Evolutionary conservation across 2,329 filamentous ascomycete genomes (phyloP).

Genomic region (Penicillium olsonii): DNA sequence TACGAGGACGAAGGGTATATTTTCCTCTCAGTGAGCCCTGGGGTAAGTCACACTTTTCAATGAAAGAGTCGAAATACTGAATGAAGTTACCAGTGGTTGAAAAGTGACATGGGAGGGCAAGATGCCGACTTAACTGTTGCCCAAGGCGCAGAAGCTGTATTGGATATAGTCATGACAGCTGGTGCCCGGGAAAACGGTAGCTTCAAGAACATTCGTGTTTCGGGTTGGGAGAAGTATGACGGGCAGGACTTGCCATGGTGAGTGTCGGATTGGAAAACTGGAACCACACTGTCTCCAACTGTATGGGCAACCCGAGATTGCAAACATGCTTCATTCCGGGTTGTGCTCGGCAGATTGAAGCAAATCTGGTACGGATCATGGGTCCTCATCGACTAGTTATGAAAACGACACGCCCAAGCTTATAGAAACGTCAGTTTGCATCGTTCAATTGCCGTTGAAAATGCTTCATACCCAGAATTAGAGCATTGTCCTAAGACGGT

Average conservation of each 20-base stretch:
- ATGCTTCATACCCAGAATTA: no score
- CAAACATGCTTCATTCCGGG: no score
- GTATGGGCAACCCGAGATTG: no score
- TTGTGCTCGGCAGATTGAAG: no score
- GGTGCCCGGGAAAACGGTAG: conserved; percentile 46
- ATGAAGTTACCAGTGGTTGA: conserved; percentile 39
- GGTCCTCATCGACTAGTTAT: no score
- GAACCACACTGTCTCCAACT: no score
- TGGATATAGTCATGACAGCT: conserved; percentile 48
- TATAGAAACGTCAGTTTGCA: no score
- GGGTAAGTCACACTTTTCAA: conserved; percentile 40
- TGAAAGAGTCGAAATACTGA: not conserved
- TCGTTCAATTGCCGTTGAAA: no score
- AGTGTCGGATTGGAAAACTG: no score
- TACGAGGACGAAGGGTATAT: conserved; percentile 45
- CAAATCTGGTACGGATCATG: no score
- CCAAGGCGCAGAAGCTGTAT: conserved; percentile 34
- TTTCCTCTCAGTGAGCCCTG: conserved; percentile 46
- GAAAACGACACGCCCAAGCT: no score
- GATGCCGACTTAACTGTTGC: conserved; percentile 42
- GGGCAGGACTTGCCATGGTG: not conserved
- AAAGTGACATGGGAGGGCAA: conserved; percentile 43
- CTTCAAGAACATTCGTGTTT: conserved; percentile 44
- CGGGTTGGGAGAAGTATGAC: conserved; percentile 31
- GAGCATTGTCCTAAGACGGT: not conserved